A percentile compares a stretch with the other conserved stretches of the same genome.
Conservation (phyloP, 2,329 filamentous ascomycete genomes). For the Venturia nashicola region DNA sequence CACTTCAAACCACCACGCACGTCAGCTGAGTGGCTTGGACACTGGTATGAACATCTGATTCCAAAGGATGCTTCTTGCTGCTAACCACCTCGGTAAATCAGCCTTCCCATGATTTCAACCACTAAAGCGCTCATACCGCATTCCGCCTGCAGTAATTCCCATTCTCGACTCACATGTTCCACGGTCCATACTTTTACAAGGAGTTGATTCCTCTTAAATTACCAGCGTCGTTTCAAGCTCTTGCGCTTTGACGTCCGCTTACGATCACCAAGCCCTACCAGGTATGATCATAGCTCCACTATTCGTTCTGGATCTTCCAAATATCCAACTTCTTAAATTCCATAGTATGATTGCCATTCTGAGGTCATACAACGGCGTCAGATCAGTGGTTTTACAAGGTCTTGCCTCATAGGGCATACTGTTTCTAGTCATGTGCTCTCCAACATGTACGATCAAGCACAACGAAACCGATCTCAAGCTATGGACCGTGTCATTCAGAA, state of each 20-base stretch:
- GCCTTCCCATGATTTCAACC: neutral
- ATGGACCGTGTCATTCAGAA: neutral
- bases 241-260: neutral
- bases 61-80: neutral
- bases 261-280: neutral
- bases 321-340: neutral
- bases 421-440: neutral
- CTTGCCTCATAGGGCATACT: neutral
- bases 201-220: neutral
- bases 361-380: neutral
- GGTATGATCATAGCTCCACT: neutral
- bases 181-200: neutral
- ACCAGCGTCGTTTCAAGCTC: neutral
- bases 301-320: neutral
- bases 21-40: too few relatives aligned
- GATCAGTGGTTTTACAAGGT: too few relatives aligned
- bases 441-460: neutral
- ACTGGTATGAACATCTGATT: too few relatives aligned
- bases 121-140: neutral
- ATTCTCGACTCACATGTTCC: neutral
- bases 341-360: neutral
- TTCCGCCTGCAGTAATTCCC: neutral
- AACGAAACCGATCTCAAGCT: neutral
- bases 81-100: neutral
- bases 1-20: too few relatives aligned